phyloP scores from a whole-genome alignment of 768 basidiomycete genomes.

The Fibroporia radiculosa region DNA sequence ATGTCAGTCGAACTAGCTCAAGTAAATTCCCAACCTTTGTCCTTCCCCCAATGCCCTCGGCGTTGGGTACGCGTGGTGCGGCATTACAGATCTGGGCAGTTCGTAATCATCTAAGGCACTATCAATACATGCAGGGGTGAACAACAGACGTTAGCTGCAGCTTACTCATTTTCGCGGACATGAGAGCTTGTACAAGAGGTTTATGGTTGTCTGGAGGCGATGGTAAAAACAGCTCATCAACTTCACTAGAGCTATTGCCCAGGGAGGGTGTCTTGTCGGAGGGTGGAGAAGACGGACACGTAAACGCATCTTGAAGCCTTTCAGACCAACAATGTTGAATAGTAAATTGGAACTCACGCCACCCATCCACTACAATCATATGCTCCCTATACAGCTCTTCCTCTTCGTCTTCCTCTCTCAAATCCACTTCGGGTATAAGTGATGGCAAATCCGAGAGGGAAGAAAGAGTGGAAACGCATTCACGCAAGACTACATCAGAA shows the following conservation, averaged over 20 bases:
- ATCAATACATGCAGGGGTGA: not conserved
- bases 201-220: slow-evolving; percentile 43
- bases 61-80: slow-evolving; percentile 23
- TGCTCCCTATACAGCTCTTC: slow-evolving; percentile 38
- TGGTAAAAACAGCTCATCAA: slow-evolving; percentile 44
- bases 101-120: slow-evolving; percentile 36
- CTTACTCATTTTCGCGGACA: slow-evolving; percentile 44
- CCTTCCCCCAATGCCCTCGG: slow-evolving; percentile 8
- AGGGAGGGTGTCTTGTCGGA: slow-evolving; percentile 24
- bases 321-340: not conserved
- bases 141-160: not conserved
- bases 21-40: no score
- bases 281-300: slow-evolving; percentile 14
- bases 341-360: slow-evolving; percentile 47
- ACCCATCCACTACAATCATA: slow-evolving; percentile 55
- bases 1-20: no score
- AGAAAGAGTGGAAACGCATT: slow-evolving; percentile 6
- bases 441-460: slow-evolving; percentile 20
- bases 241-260: slow-evolving; percentile 34
- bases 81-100: slow-evolving; percentile 44
- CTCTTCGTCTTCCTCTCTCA: slow-evolving; percentile 31
- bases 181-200: slow-evolving; percentile 29
- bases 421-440: slow-evolving; percentile 18
- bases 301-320: slow-evolving; percentile 11
- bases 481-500: not conserved